Evolutionary conservation across 208 protist genomes (phyloP).

Genomic region (Phytomonas sp.): DNA sequence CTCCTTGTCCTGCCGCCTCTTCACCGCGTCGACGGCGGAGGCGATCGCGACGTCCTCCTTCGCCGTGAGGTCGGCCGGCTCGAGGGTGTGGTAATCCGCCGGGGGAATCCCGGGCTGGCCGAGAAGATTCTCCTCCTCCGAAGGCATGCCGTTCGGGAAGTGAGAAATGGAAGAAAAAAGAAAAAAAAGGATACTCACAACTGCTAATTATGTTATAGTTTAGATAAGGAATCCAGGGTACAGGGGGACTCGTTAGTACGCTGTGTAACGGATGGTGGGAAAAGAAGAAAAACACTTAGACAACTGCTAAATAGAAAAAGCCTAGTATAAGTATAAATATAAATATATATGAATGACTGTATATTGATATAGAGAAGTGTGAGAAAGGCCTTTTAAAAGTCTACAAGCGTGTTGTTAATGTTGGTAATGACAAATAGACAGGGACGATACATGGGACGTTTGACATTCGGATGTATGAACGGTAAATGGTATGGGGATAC

Average conservation of each 20-base stretch:
- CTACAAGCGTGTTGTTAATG: neutral
- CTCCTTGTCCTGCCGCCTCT: constrained; percentile 49
- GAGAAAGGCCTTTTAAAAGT: neutral
- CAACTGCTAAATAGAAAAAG: neutral
- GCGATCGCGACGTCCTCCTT: constrained; percentile 16
- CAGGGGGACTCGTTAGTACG: neutral
- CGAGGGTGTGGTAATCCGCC: constrained; percentile 2
- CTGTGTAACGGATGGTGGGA: neutral
- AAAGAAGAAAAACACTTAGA: neutral
- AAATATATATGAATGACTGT: neutral
- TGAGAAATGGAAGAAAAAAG: neutral
- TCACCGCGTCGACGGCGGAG: constrained; percentile 20
- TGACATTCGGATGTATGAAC: neutral
- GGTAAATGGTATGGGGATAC: neutral
- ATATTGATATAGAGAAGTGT: neutral
- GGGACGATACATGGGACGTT: neutral
- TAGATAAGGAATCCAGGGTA: neutral
- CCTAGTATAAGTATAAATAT: neutral
- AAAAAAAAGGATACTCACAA: neutral
- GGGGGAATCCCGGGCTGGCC: too few species aligned
- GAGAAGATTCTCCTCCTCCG: neutral
- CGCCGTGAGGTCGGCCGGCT: constrained; percentile 7
- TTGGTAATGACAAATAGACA: neutral
- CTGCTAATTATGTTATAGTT: neutral
- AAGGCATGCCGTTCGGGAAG: neutral